A percentile compares a stretch with the other conserved stretches of the same genome.
These are phyloP conservation scores for Populus nigra DNA, from an alignment of 345 rosid species.

Conservation along the genomic window DNA sequence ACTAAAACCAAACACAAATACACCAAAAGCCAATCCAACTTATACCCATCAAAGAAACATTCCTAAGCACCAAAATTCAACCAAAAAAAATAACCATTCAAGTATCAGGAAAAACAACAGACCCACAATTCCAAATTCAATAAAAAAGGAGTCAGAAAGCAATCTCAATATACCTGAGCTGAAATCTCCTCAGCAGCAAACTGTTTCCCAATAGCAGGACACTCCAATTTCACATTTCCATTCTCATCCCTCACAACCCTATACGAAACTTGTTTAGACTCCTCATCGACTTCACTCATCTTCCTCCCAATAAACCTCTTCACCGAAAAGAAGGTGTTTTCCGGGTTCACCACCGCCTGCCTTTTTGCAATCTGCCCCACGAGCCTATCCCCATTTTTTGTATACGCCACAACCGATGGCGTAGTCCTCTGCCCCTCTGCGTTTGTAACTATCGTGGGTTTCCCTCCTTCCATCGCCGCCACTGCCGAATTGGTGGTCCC, in stretches of 20 bases:
- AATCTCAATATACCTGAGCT: constrained; percentile 64
- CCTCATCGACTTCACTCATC: constrained; percentile 94
- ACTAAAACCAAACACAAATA: neutral
- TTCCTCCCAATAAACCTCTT: constrained; percentile 98
- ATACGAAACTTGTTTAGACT: constrained; percentile 89
- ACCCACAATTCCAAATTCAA: neutral
- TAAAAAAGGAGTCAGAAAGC: neutral
- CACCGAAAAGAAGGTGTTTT: constrained; percentile 95
- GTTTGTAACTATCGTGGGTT: constrained; percentile 92
- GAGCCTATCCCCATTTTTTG: constrained; percentile 78
- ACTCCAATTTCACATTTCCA: constrained; percentile 90
- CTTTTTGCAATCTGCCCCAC: constrained; percentile 98
- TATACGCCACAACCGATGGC: constrained; percentile 94
- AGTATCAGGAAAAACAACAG: neutral
- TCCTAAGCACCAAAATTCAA: neutral
- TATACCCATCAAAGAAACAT: neutral
- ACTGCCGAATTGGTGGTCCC: constrained; percentile 98
- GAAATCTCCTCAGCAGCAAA: constrained; percentile 98
- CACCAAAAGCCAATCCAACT: too few species aligned
- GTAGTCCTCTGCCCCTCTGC: constrained; percentile 98
- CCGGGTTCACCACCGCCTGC: constrained; percentile 98
- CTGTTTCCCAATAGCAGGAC: constrained; percentile 86
- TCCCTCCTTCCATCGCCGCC: constrained; percentile 99
- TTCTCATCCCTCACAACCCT: constrained; percentile 83
- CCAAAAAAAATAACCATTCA: neutral